phyloP scores from a whole-genome alignment of 306 rosid genomes.

The Styphnolobium japonicum region DNA sequence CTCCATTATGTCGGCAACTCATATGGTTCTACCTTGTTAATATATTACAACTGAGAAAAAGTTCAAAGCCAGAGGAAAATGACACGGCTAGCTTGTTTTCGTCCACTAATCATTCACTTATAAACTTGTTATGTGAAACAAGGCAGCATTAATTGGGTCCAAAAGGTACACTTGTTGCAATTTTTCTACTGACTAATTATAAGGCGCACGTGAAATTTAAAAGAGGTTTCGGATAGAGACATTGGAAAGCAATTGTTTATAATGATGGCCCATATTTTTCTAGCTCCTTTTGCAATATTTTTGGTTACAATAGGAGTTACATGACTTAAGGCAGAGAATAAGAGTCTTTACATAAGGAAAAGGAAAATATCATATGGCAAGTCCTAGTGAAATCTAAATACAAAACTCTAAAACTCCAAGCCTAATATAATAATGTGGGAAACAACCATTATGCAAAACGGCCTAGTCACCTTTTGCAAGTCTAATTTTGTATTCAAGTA shows the following conservation, averaged over 20 bases:
- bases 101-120: background rate
- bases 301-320: background rate
- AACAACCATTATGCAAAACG: background rate
- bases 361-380: background rate
- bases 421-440: background rate
- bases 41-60: background rate
- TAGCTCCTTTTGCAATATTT: background rate
- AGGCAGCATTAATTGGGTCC: background rate
- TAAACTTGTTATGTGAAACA: slow-evolving; percentile 7
- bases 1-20: slow-evolving; percentile 23
- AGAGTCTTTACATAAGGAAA: background rate
- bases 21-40: background rate
- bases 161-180: background rate
- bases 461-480: too few species aligned
- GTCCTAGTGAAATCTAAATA: background rate
- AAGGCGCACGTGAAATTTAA: background rate
- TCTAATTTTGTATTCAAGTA: background rate
- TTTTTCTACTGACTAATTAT: slow-evolving; percentile 6
- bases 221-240: background rate
- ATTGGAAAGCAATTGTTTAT: background rate
- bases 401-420: background rate
- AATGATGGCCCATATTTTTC: background rate
- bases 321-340: background rate
- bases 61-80: slow-evolving; percentile 17
- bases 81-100: slow-evolving; percentile 16